These are phyloP conservation scores for Monosporozyma siamensis DNA, from an alignment of 805 yeast genomes.

Conservation along the genomic window DNA sequence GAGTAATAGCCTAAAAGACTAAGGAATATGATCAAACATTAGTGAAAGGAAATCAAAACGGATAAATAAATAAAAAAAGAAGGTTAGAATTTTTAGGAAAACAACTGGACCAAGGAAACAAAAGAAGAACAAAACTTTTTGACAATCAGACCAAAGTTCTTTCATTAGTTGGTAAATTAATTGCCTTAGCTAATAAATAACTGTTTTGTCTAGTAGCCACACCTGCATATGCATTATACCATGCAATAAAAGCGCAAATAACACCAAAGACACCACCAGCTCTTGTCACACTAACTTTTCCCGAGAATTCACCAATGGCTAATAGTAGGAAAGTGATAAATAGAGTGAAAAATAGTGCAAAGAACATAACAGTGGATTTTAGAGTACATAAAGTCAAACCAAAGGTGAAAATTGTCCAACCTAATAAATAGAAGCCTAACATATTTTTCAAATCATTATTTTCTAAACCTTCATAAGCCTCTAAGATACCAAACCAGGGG, in stretches of 20 bases:
- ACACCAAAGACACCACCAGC: slow-evolving; percentile 64
- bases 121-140: background rate
- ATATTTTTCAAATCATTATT: slow-evolving; percentile 36
- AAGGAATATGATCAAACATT: background rate
- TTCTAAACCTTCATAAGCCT: slow-evolving; percentile 38
- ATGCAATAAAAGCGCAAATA: slow-evolving; percentile 50
- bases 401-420: slow-evolving; percentile 56
- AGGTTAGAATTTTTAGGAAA: background rate
- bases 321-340: slow-evolving; percentile 47
- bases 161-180: slow-evolving; percentile 28
- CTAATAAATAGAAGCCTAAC: slow-evolving; percentile 49
- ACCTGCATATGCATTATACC: slow-evolving; percentile 69
- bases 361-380: slow-evolving; percentile 58
- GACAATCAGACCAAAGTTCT: slow-evolving; percentile 5
- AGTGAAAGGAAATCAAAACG: background rate
- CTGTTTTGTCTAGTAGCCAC: slow-evolving; percentile 55
- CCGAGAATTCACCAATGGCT: slow-evolving; percentile 42
- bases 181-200: slow-evolving; percentile 26
- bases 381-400: slow-evolving; percentile 45
- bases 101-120: no score
- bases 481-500: slow-evolving; percentile 49
- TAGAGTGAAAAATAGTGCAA: slow-evolving; percentile 44
- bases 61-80: background rate
- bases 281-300: slow-evolving; percentile 32
- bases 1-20: no score